These are phyloP conservation scores for Candida golubevii DNA, from an alignment of 805 yeast species.

Conservation along the genomic window DNA sequence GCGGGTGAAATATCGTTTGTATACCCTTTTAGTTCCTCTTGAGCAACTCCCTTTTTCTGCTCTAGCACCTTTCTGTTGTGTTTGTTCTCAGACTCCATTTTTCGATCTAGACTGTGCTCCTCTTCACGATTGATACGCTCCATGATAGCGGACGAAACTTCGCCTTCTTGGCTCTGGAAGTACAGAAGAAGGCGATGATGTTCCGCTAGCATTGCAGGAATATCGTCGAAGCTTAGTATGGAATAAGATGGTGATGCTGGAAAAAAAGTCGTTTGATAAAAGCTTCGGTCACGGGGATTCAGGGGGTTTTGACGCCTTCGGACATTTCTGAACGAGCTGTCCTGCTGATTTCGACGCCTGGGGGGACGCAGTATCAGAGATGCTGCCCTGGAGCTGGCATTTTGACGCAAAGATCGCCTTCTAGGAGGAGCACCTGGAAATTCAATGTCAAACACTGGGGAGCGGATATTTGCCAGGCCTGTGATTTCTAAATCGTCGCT, in stretches of 20 bases:
- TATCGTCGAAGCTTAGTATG: conserved; percentile 1
- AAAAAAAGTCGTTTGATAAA: conserved; percentile 1
- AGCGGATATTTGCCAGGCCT: conserved; percentile 5
- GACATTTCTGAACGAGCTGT: conserved; percentile 3
- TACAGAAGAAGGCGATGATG: conserved; percentile 5
- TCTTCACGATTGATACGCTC: conserved; percentile 38
- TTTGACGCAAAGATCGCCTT: too few relatives aligned
- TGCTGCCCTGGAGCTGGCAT: not conserved
- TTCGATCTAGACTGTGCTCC: conserved; percentile 31
- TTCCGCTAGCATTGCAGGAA: conserved; percentile 7
- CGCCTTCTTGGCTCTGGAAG: conserved; percentile 5
- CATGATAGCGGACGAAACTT: conserved; percentile 28
- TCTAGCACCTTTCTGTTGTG: conserved; percentile 27
- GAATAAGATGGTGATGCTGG: not conserved
- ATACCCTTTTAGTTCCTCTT: conserved; percentile 24
- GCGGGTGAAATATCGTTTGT: conserved; percentile 25
- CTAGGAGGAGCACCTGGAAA: conserved; percentile 3
- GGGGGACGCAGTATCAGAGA: not conserved
- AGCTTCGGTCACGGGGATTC: not conserved
- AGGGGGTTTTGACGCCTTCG: conserved; percentile 8
- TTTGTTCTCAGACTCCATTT: conserved; percentile 27
- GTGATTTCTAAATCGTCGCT: conserved; percentile 15
- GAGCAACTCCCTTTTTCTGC: conserved; percentile 26
- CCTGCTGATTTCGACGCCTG: not conserved
- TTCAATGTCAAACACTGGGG: conserved; percentile 1